phyloP scores from a whole-genome alignment of 2,329 filamentous ascomycete genomes.

The Pseudocercospora crystallina region DNA sequence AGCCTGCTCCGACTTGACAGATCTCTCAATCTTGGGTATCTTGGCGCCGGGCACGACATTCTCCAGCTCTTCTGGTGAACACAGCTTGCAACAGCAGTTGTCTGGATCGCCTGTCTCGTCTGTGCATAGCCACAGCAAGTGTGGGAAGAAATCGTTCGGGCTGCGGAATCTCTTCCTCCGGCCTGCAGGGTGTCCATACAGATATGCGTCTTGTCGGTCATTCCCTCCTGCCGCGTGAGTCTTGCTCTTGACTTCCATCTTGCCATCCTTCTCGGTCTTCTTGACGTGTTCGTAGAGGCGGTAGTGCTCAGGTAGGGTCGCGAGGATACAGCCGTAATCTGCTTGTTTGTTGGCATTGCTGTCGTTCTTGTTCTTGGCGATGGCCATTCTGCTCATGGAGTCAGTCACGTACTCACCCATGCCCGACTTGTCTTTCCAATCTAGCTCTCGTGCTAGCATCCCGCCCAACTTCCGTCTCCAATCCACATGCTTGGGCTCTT shows the following conservation, averaged over 20 bases:
- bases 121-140: conserved; percentile 57
- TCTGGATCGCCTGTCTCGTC: conserved; percentile 53
- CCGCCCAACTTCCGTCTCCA: conserved; percentile 60
- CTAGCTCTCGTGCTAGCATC: conserved; percentile 56
- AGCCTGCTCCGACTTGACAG: conserved; percentile 20
- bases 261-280: conserved; percentile 46
- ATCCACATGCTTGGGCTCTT: conserved; percentile 56
- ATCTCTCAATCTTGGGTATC: conserved; percentile 16
- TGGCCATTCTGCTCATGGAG: neutral
- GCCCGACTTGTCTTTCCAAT: conserved; percentile 21
- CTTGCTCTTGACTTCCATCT: conserved; percentile 47
- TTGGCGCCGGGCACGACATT: conserved; percentile 36
- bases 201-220: conserved; percentile 59
- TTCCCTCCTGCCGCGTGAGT: conserved; percentile 52
- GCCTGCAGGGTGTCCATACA: conserved; percentile 60
- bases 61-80: conserved; percentile 54
- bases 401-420: conserved; percentile 16
- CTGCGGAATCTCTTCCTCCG: conserved; percentile 59
- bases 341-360: conserved; percentile 4
- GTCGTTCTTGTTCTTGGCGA: neutral
- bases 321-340: conserved; percentile 52
- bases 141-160: conserved; percentile 60
- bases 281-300: conserved; percentile 59
- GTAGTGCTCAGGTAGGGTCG: conserved; percentile 57
- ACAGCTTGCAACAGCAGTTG: conserved; percentile 60